A percentile compares a stretch with the other conserved stretches of the same genome.
phyloP scores from a whole-genome alignment of 116 monocot species.

The Papilionanthe hybrid region DNA sequence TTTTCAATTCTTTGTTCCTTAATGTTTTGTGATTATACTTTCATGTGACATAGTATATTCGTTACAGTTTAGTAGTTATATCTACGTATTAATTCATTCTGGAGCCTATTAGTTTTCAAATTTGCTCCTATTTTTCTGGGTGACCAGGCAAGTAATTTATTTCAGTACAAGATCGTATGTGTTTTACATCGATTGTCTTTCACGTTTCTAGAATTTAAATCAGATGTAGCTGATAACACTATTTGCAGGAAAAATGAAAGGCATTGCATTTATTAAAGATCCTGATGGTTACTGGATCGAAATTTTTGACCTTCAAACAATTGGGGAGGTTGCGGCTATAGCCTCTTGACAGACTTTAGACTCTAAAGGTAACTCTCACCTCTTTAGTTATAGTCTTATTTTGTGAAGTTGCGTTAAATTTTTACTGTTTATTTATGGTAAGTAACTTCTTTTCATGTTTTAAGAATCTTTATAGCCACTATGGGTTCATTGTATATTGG shows the following conservation, averaged over 20 bases:
- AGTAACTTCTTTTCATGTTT: not conserved
- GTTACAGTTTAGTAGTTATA: not conserved
- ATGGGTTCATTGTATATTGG: not conserved
- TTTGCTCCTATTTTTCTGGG: not conserved
- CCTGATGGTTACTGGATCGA: constrained; percentile 99
- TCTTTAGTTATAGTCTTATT: not conserved
- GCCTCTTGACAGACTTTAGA: constrained; percentile 37
- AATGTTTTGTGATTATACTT: not conserved
- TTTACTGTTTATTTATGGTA: not conserved
- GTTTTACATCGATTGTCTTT: not conserved
- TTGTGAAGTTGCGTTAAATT: not conserved
- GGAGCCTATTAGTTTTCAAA: not conserved
- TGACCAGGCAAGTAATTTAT: not conserved
- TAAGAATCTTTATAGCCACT: not conserved
- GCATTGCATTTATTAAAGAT: constrained; percentile 94
- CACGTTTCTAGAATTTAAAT: not conserved
- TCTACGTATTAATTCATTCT: not conserved
- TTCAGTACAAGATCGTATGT: not conserved
- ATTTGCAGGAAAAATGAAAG: constrained; percentile 89
- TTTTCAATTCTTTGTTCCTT: not conserved
- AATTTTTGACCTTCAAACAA: constrained; percentile 83
- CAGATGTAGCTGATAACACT: not conserved
- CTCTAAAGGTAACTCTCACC: not conserved
- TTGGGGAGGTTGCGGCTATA: constrained; percentile 38
- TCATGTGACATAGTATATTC: not conserved